phyloP scores from a whole-genome alignment of 2,329 filamentous ascomycete species.

The Aaosphaeria arxii region DNA sequence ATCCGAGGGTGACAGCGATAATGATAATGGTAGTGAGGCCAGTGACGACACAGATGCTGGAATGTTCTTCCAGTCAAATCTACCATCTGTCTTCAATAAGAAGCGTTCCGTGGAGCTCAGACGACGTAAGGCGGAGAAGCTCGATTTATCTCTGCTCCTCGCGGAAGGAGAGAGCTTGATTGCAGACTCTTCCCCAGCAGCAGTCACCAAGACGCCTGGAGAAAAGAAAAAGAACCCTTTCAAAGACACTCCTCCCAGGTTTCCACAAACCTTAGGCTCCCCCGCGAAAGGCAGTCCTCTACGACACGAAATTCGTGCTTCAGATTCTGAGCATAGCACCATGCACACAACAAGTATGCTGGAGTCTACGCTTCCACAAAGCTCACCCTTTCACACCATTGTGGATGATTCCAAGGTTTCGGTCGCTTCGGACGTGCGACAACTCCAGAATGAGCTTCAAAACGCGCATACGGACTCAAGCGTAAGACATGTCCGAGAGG shows the following conservation, averaged over 20 bases:
- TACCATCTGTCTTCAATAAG: conserved; percentile 23
- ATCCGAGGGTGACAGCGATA: conserved; percentile 12
- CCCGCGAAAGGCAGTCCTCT: conserved; percentile 35
- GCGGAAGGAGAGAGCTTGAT: conserved; percentile 29
- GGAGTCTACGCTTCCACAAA: conserved; percentile 30
- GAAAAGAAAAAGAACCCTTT: conserved; percentile 24
- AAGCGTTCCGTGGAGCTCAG: conserved; percentile 18
- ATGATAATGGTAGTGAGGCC: conserved; percentile 20
- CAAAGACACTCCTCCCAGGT: conserved; percentile 27
- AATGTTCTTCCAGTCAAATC: conserved; percentile 35
- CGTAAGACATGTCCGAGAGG: conserved; percentile 27
- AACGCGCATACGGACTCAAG: conserved; percentile 17
- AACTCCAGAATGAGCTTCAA: conserved; percentile 18
- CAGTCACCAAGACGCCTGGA: conserved; percentile 8
- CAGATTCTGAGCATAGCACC: conserved; percentile 22
- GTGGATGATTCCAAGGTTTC: conserved; percentile 23
- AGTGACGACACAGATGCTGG: conserved; percentile 31
- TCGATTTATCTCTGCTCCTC: conserved; percentile 29
- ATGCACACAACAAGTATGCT: conserved; percentile 13
- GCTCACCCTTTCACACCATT: conserved; percentile 32
- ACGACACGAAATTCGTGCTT: conserved; percentile 23
- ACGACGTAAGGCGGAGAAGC: conserved; percentile 20
- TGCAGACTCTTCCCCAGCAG: conserved; percentile 26
- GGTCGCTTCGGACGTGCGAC: conserved; percentile 28
- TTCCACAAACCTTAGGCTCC: conserved; percentile 20